A percentile compares a stretch with the other conserved stretches of the same genome.
phyloP scores from a whole-genome alignment of 2,329 filamentous ascomycete species.

The Fusarium foetens region DNA sequence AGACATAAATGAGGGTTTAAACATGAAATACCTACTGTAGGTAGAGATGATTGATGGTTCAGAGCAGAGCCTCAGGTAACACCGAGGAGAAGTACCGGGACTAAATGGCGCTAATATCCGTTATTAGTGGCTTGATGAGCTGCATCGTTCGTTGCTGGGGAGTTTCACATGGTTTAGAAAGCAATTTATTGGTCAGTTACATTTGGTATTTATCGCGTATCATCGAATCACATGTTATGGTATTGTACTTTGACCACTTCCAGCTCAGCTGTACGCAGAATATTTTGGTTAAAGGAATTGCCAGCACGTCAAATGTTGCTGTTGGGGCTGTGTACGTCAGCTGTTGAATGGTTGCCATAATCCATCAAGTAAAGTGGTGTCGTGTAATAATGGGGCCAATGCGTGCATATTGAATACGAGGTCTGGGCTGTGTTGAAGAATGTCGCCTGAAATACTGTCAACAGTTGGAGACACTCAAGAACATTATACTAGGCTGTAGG shows the following conservation, averaged over 20 bases:
- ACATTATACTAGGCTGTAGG: no score
- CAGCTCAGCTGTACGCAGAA: not conserved
- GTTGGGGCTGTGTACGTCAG: constrained; percentile 9
- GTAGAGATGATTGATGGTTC: not conserved
- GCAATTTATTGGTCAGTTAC: not conserved
- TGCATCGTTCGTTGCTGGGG: not conserved
- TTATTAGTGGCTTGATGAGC: constrained; percentile 11
- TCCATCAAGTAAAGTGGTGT: not conserved
- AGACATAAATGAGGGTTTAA: not conserved
- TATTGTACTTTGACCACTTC: not conserved
- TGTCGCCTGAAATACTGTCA: not conserved
- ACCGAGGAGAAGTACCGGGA: not conserved
- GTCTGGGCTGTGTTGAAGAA: not conserved
- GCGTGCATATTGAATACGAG: constrained; percentile 23
- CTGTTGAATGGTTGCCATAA: not conserved
- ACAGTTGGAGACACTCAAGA: not conserved
- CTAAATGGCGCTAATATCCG: not conserved
- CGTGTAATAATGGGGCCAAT: not conserved
- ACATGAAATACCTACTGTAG: not conserved
- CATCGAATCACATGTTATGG: not conserved
- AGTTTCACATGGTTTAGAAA: not conserved
- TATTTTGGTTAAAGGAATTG: not conserved
- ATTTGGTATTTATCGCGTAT: not conserved
- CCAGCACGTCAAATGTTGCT: not conserved
- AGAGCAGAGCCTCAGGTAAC: not conserved